Evolutionary conservation across 2,329 filamentous ascomycete species (phyloP), one percentile per base, ranked within the genome.

Genomic region (Laburnicola sp.): DNA sequence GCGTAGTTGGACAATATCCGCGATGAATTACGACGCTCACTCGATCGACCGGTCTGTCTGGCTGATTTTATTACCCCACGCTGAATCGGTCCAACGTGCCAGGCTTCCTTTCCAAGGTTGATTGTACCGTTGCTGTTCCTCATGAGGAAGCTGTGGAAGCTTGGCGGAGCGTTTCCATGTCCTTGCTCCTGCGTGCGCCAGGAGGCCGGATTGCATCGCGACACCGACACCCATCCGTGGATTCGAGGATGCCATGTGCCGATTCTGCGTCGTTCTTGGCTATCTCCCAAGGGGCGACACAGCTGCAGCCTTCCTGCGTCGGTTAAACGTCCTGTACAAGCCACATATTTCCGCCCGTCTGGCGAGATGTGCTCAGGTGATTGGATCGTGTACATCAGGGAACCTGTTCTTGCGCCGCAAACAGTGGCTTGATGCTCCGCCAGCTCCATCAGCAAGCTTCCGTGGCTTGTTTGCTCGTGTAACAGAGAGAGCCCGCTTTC

Each of bases 161-260:
- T 34, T 37, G 2, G 8, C 44, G 37, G 22, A 38, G 34, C 28
- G 6, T 23, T 28, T 16, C 22, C 22, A 6, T 21, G 3, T 21
- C 6, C 10, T 22, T 23, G 6, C 28, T 35, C 43, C 16, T n/a
- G 23, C 6, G 36, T 45, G 26, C 46, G 30, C 27, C 36, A 42
- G 37, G 48, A 45, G 45, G 50, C 45, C 51, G 50, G 50, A 21
- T 23, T 26, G 16, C 25, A 40, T 36, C 48, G 48, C 42, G 45
- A 51, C 48, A 47, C 16, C 16, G 16, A 16, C 16, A 16, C 16
- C 16, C 16, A 16, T 16, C 16, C 16, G 16, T 16, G 16, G 16
- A 16, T 16, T 16, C 16, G 41, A 37, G 51, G 10, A 28, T 30
- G 45, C 53, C 46, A 55, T 55, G 46, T 57, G 51, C 45, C 22